Evolutionary conservation across 1,284 basidiomycete genomes (phyloP).

Genomic region (Cerioporus squamosus): DNA sequence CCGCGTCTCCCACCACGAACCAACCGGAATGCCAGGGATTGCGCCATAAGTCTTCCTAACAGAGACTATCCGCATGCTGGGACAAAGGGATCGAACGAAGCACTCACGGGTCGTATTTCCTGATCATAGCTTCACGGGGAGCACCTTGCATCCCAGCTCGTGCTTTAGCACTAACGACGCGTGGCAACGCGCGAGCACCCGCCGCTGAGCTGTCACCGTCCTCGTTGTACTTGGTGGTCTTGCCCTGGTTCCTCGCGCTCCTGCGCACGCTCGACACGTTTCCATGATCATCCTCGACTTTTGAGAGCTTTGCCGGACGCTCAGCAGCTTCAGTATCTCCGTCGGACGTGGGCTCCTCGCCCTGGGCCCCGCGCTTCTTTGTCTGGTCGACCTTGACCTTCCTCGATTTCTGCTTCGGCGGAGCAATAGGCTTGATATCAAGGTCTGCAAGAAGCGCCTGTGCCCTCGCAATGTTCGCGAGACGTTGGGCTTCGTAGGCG

Average conservation of each 20-base stretch:
- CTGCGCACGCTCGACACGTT: constrained; percentile 47
- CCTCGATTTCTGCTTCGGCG: constrained; percentile 35
- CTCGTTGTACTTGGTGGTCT: constrained; percentile 56
- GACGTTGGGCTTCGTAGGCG: constrained; percentile 41
- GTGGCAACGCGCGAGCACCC: constrained; percentile 16
- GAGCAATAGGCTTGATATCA: constrained; percentile 34
- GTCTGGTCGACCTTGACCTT: constrained; percentile 46
- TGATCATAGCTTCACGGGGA: constrained; percentile 34
- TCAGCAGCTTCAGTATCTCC: constrained; percentile 18
- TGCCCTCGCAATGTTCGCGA: constrained; percentile 55
- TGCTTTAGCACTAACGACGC: constrained; percentile 22
- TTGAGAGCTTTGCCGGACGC: constrained; percentile 20
- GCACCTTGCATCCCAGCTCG: constrained; percentile 23
- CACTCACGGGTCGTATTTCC: constrained; percentile 68
- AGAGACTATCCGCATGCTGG: background rate
- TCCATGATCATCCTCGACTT: constrained; percentile 9
- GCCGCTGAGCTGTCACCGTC: constrained; percentile 25
- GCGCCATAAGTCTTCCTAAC: constrained; percentile 54
- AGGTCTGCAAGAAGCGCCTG: constrained; percentile 45
- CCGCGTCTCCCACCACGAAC: constrained; percentile 79
- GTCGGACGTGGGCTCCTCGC: constrained; percentile 31
- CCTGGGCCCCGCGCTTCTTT: constrained; percentile 37
- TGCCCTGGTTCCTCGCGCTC: constrained; percentile 66
- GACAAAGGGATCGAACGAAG: background rate
- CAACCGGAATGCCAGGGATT: constrained; percentile 77